Conservation (phyloP, 2,329 filamentous ascomycete species). For the Ascosphaera acerosa region DNA sequence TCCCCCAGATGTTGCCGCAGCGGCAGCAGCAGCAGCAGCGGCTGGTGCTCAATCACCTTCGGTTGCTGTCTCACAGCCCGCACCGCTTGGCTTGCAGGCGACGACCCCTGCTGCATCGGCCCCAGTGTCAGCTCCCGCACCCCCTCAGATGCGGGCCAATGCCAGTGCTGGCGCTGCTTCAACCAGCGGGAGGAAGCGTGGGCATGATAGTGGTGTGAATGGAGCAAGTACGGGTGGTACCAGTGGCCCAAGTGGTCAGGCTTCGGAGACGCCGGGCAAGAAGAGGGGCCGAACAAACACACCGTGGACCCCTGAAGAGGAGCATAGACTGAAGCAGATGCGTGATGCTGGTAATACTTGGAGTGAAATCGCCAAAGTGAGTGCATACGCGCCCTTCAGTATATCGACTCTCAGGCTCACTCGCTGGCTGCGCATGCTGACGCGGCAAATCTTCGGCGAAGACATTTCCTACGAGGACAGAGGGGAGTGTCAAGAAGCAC, state of each 20-base stretch:
- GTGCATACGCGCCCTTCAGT: constrained; percentile 6
- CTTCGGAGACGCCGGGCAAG: too few species aligned
- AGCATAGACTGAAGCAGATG: constrained; percentile 80
- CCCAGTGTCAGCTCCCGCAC: too few species aligned
- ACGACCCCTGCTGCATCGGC: too few species aligned
- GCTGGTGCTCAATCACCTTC: too few species aligned
- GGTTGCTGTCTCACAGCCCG: too few species aligned
- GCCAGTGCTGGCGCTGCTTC: too few species aligned
- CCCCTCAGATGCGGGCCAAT: too few species aligned
- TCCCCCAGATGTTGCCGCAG: constrained; percentile 15
- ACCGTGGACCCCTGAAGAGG: constrained; percentile 88
- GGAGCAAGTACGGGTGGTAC: too few species aligned
- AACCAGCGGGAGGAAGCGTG: too few species aligned
- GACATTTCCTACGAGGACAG: constrained; percentile 80
- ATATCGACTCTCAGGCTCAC: constrained; percentile 2
- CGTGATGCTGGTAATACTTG: constrained; percentile 79
- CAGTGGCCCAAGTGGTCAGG: too few species aligned
- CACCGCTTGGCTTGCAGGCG: too few species aligned
- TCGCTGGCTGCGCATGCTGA: constrained; percentile 4
- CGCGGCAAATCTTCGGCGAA: constrained; percentile 14
- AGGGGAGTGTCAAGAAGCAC: constrained; percentile 97
- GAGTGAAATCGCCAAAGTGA: constrained; percentile 93
- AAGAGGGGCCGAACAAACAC: constrained; percentile 99
- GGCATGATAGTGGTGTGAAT: too few species aligned
- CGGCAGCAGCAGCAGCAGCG: constrained; percentile 31